Base-by-base conservation (phyloP, 2,329 filamentous ascomycete species). In the Lasiodiplodia sp. region DNA sequence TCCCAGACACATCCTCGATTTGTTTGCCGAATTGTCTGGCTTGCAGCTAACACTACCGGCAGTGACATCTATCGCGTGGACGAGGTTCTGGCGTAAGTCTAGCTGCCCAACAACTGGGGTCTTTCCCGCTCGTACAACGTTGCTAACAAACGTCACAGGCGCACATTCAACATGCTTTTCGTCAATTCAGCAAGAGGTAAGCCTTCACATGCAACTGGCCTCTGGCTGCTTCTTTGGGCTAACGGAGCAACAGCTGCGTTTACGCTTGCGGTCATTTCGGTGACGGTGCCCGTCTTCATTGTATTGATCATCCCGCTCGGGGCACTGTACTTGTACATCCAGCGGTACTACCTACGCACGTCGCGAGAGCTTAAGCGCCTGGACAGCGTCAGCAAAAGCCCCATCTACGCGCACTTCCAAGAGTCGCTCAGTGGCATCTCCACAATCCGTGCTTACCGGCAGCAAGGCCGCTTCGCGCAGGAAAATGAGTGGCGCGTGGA, bases 401-500 rank as follows among this genome's bases (percentile, higher is more conserved):
- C 96, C 31, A 97, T 99, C 75, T 99, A 94, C 79, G 96, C 96
- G 7, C 96, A 99, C 80, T 99, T 99, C 83, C 96, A 99, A 78
- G 96, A 99, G 82, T 96, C 94, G 1, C 87, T 99, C 11, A 95
- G 93, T 70, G 96, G 96, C 53, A 91, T 97, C 77, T 93, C 92
- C 70, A 99, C 96, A 12, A 98, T 99, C 76, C 92, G 96, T 72
- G 96, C 96, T 44, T 99, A 97, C 83, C 88, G 91, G 70, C 95
- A 99, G 79, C 90, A 97, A 79, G 85, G 89, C 72, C 88, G 96
- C 68, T 99, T 99, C 80, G 88, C 92, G 70, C 84, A 92, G 69
- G 96, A 99, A 80, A 99, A 98, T 74, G 94, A 99, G 85, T 97
- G 94, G 93, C 91, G 96, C 53, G 92, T 98, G 71, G 96, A 99